These are phyloP conservation scores for Thermothelomyces thermophilus DNA, from an alignment of 2,329 filamentous ascomycete genomes.

Conservation along the genomic window DNA sequence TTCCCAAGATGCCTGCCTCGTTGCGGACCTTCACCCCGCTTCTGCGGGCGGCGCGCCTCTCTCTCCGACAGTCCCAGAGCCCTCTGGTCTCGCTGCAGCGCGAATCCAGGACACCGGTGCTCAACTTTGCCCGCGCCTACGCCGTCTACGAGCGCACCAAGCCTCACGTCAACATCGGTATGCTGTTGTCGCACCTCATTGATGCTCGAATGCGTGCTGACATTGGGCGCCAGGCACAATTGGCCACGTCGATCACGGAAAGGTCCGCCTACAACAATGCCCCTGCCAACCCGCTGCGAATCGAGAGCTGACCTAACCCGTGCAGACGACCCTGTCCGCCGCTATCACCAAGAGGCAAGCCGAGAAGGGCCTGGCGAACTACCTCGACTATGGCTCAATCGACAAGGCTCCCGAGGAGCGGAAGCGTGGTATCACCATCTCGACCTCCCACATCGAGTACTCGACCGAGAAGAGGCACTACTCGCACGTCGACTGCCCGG, in stretches of 20 bases:
- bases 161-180: constrained; percentile 98
- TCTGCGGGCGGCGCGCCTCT: constrained; percentile 71
- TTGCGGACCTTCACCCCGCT: constrained; percentile 73
- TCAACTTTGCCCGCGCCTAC: constrained; percentile 60
- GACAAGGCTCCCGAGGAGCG: constrained; percentile 99
- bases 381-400: constrained; percentile 95
- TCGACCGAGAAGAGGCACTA: constrained; percentile 91
- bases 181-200: constrained; percentile 23
- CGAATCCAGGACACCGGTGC: constrained; percentile 56
- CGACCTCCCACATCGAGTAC: constrained; percentile 98
- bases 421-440: constrained; percentile 99
- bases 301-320: constrained; percentile 16
- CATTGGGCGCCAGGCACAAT: constrained; percentile 65
- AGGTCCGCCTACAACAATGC: constrained; percentile 53
- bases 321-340: constrained; percentile 90
- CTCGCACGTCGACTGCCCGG: constrained; percentile 98
- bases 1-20: constrained; percentile 67
- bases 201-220: constrained; percentile 17
- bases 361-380: constrained; percentile 87
- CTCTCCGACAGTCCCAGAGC: constrained; percentile 58
- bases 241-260: constrained; percentile 99
- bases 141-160: constrained; percentile 80
- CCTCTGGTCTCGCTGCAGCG: constrained; percentile 71
- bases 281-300: not conserved
- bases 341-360: constrained; percentile 98